Evolutionary conservation across 1,284 basidiomycete species (phyloP), one percentile per base, ranked within the genome.

Genomic region (Cerioporus squamosus): DNA sequence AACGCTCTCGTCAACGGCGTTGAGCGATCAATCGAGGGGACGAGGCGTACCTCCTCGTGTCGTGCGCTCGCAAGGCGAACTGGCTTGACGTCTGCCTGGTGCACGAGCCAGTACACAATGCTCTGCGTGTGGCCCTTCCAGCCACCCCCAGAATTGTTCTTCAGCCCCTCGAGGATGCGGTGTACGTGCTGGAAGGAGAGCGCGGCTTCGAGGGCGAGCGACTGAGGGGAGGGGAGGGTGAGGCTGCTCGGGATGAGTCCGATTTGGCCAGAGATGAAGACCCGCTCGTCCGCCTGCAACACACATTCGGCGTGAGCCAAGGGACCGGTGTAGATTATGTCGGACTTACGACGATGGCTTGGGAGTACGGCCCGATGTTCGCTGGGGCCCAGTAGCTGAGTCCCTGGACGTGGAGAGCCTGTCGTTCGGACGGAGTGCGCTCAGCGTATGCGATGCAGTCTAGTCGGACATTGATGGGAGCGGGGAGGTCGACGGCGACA

Each of bases 321-420:
- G 17, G 10, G 33, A 50, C 17, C 58, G 59, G 9, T 26, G 55
- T 60, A 43, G 62, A 60, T 8, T 10, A 50, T 22, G 18, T 56
- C 47, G 31, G 15, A 77, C 87, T 68, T 60, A 94, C 93, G 53
- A 82, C 81, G 53, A 98, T 85, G 7, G 94, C 91, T 75, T 99
- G 97, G 0, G 95, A 97, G 74, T 99, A 99, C 2, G 97, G 97
- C 0, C 97, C 97, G 55, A 99, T 99, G 72, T 98, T 99, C 2
- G 97, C 97, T 9, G 97, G 95, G 17, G 97, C 97, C 97, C 97
- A 99, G 72, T 98, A 98, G 71, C 94, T 97, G 53, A 97, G 73
- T 15, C 94, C 86, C 74, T 99, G 97, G 0, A 99, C 96, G 70
- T 99, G 97, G 36, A 99, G 78, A 0, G 91, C 88, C 53, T 85